These are phyloP conservation scores for Aspergillus fructus DNA, from an alignment of 2,329 filamentous ascomycete genomes.

Conservation along the genomic window DNA sequence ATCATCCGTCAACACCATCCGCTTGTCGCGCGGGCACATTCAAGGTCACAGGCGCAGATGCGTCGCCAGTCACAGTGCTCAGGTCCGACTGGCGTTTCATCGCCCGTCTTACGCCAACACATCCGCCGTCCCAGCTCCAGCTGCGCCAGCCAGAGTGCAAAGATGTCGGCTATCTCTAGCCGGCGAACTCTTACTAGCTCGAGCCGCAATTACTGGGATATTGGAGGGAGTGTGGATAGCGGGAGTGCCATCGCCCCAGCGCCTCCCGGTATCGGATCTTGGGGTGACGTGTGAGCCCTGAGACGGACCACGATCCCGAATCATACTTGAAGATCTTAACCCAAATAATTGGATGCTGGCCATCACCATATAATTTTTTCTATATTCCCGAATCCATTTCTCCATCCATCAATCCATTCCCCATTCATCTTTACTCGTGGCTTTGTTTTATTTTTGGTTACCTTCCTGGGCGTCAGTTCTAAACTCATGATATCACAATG, in stretches of 20 bases:
- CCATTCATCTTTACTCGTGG: background rate
- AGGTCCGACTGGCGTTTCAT: conserved; percentile 28
- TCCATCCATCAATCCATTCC: background rate
- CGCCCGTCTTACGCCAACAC: conserved; percentile 43
- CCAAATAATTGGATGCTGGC: conserved; percentile 15
- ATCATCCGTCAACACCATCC: conserved; percentile 88
- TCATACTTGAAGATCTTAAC: background rate
- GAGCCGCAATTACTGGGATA: conserved; percentile 87
- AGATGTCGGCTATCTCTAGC: conserved; percentile 69
- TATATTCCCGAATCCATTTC: background rate
- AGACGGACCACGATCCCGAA: background rate
- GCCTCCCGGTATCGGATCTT: conserved; percentile 70
- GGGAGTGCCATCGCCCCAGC: conserved; percentile 69
- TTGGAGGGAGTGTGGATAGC: conserved; percentile 76
- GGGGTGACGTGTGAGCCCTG: conserved; percentile 59
- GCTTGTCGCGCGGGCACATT: conserved; percentile 63
- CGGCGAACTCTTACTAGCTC: conserved; percentile 59
- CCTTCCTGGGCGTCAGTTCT: background rate
- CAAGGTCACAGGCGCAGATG: conserved; percentile 49
- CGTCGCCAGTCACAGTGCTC: conserved; percentile 50
- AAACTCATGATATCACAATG: background rate
- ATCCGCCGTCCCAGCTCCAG: conserved; percentile 58
- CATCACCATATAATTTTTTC: conserved; percentile 4
- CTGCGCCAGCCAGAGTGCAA: conserved; percentile 85
- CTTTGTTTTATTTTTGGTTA: background rate